These are phyloP conservation scores for Leptoxyphium fumago DNA, from an alignment of 2,329 filamentous ascomycete species.

Conservation along the genomic window DNA sequence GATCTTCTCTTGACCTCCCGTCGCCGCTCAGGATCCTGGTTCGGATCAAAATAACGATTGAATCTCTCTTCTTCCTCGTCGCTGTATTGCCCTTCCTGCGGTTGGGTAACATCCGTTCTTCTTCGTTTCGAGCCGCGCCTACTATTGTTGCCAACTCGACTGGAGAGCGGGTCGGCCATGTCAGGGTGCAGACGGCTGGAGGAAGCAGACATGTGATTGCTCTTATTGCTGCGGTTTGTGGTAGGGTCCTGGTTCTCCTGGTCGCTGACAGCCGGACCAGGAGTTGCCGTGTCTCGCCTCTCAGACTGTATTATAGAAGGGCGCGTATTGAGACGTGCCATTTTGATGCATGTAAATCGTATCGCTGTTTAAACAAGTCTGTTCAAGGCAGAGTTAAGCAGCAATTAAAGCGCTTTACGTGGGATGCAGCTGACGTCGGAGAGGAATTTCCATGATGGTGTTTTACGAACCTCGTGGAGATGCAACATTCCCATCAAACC, in stretches of 20 bases:
- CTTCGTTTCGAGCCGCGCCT: conserved; percentile 23
- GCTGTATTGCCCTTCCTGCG: conserved; percentile 11
- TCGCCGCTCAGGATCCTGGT: conserved; percentile 63
- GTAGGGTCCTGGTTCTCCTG: conserved; percentile 28
- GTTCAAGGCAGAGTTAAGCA: no score
- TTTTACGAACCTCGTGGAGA: no score
- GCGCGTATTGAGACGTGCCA: conserved; percentile 2
- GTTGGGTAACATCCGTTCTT: conserved; percentile 7
- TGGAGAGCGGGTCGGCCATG: not conserved
- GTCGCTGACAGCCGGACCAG: conserved; percentile 19
- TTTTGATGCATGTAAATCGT: not conserved
- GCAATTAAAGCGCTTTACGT: no score
- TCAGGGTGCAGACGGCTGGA: not conserved
- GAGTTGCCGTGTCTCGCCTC: conserved; percentile 3
- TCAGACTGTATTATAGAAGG: not conserved
- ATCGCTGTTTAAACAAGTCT: no score
- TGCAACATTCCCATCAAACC: no score
- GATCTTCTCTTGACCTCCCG: conserved; percentile 54
- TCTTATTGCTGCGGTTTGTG: not conserved
- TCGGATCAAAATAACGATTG: conserved; percentile 55
- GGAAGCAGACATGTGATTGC: not conserved
- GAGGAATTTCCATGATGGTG: no score
- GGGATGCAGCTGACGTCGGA: no score
- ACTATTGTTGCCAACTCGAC: not conserved
- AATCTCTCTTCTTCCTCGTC: conserved; percentile 18